Evolutionary conservation across 169 alveolate species (phyloP), one percentile per base, ranked within the genome.

Genomic region (Eimeria falciformis): DNA sequence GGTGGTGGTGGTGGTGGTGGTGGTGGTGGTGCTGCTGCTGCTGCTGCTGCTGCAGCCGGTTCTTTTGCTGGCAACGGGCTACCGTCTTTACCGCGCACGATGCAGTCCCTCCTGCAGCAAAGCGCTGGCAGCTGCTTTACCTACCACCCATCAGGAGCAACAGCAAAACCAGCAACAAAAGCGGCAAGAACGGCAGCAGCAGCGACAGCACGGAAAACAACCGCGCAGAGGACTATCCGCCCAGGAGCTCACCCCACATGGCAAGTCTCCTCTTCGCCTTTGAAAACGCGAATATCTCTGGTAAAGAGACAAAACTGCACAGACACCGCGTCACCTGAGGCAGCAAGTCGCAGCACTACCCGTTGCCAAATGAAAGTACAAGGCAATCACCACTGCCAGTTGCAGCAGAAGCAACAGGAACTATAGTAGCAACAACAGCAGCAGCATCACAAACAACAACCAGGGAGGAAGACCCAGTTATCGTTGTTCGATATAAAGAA

Each of bases 281-380:
- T 5, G 9, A 69, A 29, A 25, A 21, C 53, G 9, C 17, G 18
- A 12, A 29, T 29, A 9, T 69, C 81, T 9, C 53, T 23, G 37
- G 81, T 69, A 73, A n/a, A 56, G 7, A 33, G 58, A 73, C 37
- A 73, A 43, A 40, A 33, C n/a, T 40, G 6, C 58, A 37, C 55
- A 9, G 83, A 33, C 58, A 37, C 58, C 14, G 46, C 17, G 33
- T 40, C 83, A 73, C 27, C 58, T 40, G 83, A 6, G 40, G 55
- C 83, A 73, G 83, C 55, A 37, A 66, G 33, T 4, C 5, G 75
- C 79, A 68, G 47, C 79, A 68, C 27, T 7, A 68, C 50, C 79
- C 23, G 21, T 47, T 27, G 46, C 17, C 21, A n/a, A 65, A 65
- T 5, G n/a, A 23, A n/a, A 0, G 81, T 37, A 43, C 27, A 40